Conservation (phyloP, 192 early-diverging fungal genomes). For the Mortierella hygrophila region DNA sequence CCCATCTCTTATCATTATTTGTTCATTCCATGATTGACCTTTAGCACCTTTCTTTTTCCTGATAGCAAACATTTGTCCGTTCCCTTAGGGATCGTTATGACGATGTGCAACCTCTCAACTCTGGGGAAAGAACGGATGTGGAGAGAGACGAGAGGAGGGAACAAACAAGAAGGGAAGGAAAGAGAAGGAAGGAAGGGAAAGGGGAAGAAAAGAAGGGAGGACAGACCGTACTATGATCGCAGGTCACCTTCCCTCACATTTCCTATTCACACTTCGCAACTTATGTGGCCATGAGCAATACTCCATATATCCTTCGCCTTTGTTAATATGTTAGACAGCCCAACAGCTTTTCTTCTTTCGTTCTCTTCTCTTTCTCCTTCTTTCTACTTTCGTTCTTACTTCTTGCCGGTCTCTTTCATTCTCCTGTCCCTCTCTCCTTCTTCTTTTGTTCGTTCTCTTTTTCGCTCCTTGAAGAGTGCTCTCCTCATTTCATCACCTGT, state of each 20-base stretch:
- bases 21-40: neutral
- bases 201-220: neutral
- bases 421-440: neutral
- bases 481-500: neutral
- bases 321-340: neutral
- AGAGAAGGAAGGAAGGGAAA: neutral
- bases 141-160: conserved; percentile 6
- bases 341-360: neutral
- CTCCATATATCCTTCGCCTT: neutral
- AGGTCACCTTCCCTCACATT: neutral
- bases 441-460: neutral
- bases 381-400: neutral
- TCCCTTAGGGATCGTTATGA: conserved; percentile 50
- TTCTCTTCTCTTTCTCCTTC: neutral
- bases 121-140: conserved; percentile 32
- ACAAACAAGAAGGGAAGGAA: neutral
- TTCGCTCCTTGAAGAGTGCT: neutral
- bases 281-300: neutral
- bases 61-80: conserved; percentile 11
- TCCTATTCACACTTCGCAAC: neutral
- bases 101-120: conserved; percentile 38
- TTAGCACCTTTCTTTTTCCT: neutral
- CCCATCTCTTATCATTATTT: conserved; percentile 40
- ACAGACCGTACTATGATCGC: conserved; percentile 24
- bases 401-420: neutral